phyloP scores from a whole-genome alignment of 495 filamentous ascomycete genomes.

The Talaromyces adpressus region DNA sequence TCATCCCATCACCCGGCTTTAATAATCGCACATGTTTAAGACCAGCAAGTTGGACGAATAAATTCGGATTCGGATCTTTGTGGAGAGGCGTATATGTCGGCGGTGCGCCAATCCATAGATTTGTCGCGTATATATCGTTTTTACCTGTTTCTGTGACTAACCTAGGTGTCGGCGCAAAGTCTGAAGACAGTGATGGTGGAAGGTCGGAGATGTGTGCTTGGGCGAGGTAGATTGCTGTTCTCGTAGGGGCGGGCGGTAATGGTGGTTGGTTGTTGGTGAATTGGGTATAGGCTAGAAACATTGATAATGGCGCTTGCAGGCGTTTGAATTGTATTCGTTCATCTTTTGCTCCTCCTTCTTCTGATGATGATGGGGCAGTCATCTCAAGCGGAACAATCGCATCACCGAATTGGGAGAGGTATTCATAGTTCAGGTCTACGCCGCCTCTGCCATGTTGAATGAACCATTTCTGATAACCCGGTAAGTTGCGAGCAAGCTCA shows the following conservation, averaged over 20 bases:
- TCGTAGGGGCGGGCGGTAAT: too few species aligned
- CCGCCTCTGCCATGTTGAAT: neutral
- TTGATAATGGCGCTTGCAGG: slow-evolving; percentile 47
- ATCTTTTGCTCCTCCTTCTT: neutral
- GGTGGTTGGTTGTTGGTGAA: slow-evolving; percentile 16
- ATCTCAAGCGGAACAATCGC: slow-evolving; percentile 54
- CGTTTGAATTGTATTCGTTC: slow-evolving; percentile 36
- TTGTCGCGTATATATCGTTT: slow-evolving; percentile 77
- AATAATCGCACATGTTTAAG: slow-evolving; percentile 68
- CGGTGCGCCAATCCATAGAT: slow-evolving; percentile 80
- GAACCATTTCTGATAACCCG: slow-evolving; percentile 53
- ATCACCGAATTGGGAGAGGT: slow-evolving; percentile 39
- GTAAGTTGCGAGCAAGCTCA: slow-evolving; percentile 31
- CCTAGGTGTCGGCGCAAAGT: slow-evolving; percentile 57
- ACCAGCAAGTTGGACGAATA: slow-evolving; percentile 79
- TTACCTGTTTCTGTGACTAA: slow-evolving; percentile 52
- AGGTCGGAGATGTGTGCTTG: slow-evolving; percentile 66
- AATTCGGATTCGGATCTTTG: slow-evolving; percentile 87
- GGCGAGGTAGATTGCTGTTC: slow-evolving; percentile 65
- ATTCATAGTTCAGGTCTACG: slow-evolving; percentile 37
- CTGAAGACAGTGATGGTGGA: slow-evolving; percentile 50
- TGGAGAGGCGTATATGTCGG: slow-evolving; percentile 88
- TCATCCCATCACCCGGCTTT: slow-evolving; percentile 49
- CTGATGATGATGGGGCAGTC: slow-evolving; percentile 17
- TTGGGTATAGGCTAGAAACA: slow-evolving; percentile 51